phyloP scores from a whole-genome alignment of 2,329 filamentous ascomycete genomes.

The Didymella pinodella region DNA sequence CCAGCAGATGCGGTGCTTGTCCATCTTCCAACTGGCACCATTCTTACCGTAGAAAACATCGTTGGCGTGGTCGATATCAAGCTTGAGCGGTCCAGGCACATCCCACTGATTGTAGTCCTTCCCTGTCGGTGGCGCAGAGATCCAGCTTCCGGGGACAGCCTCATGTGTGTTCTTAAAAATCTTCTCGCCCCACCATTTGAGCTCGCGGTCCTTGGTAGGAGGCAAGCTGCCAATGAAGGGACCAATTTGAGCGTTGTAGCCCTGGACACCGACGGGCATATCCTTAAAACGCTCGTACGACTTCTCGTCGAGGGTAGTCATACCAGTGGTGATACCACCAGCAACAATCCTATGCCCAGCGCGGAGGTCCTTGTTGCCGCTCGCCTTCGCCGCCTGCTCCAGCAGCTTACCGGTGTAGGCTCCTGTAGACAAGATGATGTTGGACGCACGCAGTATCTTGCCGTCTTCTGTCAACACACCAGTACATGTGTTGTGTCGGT shows the following conservation, averaged over 20 bases:
- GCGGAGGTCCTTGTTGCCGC: slow-evolving; percentile 60
- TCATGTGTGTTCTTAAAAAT: slow-evolving; percentile 48
- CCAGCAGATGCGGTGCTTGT: slow-evolving; percentile 73
- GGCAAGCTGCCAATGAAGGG: slow-evolving; percentile 46
- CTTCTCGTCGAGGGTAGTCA: slow-evolving; percentile 55
- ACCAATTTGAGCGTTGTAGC: slow-evolving; percentile 40
- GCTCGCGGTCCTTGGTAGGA: slow-evolving; percentile 44
- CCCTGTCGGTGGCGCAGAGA: slow-evolving; percentile 65
- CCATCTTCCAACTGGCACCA: slow-evolving; percentile 64
- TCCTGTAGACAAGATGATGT: slow-evolving; percentile 52
- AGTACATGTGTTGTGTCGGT: slow-evolving; percentile 54
- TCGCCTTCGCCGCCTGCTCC: slow-evolving; percentile 57
- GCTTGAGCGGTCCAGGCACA: slow-evolving; percentile 62
- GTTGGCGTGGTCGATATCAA: slow-evolving; percentile 66
- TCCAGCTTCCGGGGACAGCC: slow-evolving; percentile 57
- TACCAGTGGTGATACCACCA: slow-evolving; percentile 61
- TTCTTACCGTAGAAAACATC: slow-evolving; percentile 67
- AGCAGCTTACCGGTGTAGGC: slow-evolving; percentile 55
- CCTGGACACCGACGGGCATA: slow-evolving; percentile 49
- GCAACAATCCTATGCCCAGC: slow-evolving; percentile 63
- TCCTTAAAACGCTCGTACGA: slow-evolving; percentile 38
- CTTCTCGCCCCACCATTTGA: slow-evolving; percentile 48
- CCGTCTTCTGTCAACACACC: slow-evolving; percentile 49
- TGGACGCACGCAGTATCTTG: slow-evolving; percentile 33
- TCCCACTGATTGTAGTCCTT: slow-evolving; percentile 71